Conservation (phyloP, 2,329 filamentous ascomycete species). For the Venturia carpophila region DNA sequence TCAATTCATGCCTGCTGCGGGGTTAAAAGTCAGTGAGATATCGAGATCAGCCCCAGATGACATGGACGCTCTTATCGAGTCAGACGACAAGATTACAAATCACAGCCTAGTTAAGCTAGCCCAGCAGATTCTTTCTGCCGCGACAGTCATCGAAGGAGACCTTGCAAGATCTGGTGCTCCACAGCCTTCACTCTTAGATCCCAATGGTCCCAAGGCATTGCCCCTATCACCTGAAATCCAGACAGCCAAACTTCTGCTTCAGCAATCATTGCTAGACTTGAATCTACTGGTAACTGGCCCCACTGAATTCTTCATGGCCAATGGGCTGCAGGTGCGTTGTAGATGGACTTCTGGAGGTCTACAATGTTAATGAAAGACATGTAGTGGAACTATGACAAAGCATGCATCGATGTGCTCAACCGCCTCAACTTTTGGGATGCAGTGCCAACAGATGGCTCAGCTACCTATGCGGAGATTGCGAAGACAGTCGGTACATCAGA, state of each 20-base stretch:
- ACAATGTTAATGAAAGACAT: background rate
- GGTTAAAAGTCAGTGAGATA: background rate
- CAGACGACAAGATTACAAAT: background rate
- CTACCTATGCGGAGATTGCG: conserved; percentile 31
- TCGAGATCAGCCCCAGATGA: background rate
- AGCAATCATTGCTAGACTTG: background rate
- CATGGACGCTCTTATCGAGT: background rate
- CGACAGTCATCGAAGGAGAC: background rate
- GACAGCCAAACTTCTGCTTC: background rate
- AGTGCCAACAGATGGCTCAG: conserved; percentile 41
- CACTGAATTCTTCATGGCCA: conserved; percentile 3
- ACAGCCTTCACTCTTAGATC: background rate
- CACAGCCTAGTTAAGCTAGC: background rate
- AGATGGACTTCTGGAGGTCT: background rate
- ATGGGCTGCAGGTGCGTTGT: background rate
- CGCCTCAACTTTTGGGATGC: conserved; percentile 47
- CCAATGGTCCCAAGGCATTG: background rate
- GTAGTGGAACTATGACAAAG: conserved; percentile 1
- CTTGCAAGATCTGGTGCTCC: background rate
- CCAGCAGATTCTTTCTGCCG: background rate
- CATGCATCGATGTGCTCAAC: conserved; percentile 38
- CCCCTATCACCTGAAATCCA: background rate
- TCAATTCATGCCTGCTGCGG: background rate
- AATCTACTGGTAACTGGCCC: background rate
- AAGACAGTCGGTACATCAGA: conserved; percentile 24